Evolutionary conservation across 768 basidiomycete genomes (phyloP).

Genomic region (Mycena pura): DNA sequence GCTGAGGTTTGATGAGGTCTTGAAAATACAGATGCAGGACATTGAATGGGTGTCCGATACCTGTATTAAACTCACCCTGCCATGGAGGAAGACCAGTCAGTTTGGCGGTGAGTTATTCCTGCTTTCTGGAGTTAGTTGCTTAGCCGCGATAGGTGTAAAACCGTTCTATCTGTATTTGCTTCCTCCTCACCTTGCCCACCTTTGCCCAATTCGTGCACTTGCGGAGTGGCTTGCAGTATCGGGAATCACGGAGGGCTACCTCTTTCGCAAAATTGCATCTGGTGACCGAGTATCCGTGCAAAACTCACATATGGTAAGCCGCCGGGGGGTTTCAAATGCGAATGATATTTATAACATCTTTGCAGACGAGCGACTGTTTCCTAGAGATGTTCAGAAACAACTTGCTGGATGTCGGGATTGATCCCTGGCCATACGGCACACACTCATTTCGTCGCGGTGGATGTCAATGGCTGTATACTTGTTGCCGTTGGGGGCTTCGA

Average conservation of each 20-base stretch:
- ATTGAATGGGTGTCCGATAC: constrained; percentile 20
- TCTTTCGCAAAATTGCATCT: constrained; percentile 39
- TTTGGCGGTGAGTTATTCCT: constrained; percentile 36
- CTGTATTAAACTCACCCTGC: constrained; percentile 29
- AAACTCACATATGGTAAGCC: constrained; percentile 34
- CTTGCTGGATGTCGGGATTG: constrained; percentile 44
- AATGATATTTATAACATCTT: neutral
- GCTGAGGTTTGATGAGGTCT: constrained; percentile 39
- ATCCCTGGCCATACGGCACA: constrained; percentile 45
- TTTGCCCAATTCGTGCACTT: constrained; percentile 36
- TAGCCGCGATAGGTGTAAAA: too few species aligned
- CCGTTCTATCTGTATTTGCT: too few species aligned
- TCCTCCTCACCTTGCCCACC: too few species aligned
- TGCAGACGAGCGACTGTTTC: constrained; percentile 42
- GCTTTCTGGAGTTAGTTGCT: too few species aligned
- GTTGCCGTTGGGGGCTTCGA: constrained; percentile 40
- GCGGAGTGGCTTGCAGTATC: constrained; percentile 36
- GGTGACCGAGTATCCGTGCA: constrained; percentile 33
- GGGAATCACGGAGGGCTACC: constrained; percentile 34
- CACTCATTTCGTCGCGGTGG: constrained; percentile 49
- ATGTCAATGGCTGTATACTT: constrained; percentile 45
- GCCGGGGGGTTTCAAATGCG: neutral
- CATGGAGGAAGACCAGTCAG: constrained; percentile 35
- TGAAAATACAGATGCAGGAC: constrained; percentile 39
- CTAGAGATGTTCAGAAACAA: constrained; percentile 47